Evolutionary conservation across 345 rosid genomes (phyloP), one percentile per base, ranked within the genome.

Genomic region (Hevea brasiliensis): DNA sequence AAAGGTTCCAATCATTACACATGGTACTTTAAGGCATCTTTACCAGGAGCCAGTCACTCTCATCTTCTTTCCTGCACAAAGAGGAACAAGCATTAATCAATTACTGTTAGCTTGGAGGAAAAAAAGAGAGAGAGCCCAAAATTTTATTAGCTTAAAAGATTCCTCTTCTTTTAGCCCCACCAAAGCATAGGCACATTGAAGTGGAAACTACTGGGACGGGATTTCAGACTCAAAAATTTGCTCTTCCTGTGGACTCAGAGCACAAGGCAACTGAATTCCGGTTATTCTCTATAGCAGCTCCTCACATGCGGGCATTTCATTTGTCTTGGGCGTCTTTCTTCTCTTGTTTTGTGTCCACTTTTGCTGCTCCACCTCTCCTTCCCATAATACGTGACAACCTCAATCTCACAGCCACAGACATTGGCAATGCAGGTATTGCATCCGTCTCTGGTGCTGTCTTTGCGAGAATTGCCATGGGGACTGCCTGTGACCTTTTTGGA

Each of bases 261-360:
- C 89, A 89, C 84, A 93, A 89, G 67, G 86, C 98, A 11, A 91
- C 90, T 29, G 88, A 80, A 56, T 89, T 93, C 79, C 85, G 88
- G 0, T 71, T 91, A 29, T 85, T 88, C 72, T 93, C 98, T 3
- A n/a, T 76, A 3, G 88, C 93, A 10, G 86, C 74, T 29, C 97
- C 97, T 5, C 98, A 93, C 79, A 93, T 91, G 98, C 73, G 92
- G 66, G 90, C 98, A 29, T 91, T 93, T 71, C 95, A 93, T 67
- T 87, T 93, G 41, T 89, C 97, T 0, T 93, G 98, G 98, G 54
- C 89, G 1, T 92, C 95, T 24, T 93, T 91, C 84, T 89, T 93
- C 65, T 58, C 95, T 20, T 91, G 97, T 54, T 93, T 93, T 50
- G 93, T 93, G 18, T 91, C 98, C 72, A 87, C 91, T 41, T 93